Conservation (phyloP, 257 asterid species). For the Ehretia macrophylla region DNA sequence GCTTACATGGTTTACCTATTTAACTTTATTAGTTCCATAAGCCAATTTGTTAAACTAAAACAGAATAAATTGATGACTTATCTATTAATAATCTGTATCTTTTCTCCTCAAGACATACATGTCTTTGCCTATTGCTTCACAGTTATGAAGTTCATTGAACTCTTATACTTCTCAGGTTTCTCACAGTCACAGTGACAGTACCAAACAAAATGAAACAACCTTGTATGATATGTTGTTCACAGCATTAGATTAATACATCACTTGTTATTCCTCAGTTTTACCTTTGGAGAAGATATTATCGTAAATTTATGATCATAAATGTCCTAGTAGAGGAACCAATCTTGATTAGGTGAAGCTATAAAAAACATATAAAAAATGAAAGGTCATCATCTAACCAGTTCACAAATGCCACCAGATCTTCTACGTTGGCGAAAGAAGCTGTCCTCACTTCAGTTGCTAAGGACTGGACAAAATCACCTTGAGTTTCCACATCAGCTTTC, state of each 20-base stretch:
- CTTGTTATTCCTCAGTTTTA: no score
- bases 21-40: not conserved
- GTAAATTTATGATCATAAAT: not conserved
- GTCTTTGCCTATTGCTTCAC: no score
- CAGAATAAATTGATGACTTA: no score
- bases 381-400: conserved; percentile 98
- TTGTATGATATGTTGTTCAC: no score
- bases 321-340: not conserved
- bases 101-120: no score
- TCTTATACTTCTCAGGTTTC: no score
- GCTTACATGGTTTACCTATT: no score
- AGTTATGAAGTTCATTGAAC: no score
- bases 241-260: not conserved
- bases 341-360: not conserved
- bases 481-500: conserved; percentile 97
- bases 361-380: conserved; percentile 27
- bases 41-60: not conserved
- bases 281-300: not conserved
- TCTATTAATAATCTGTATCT: no score
- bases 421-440: conserved; percentile 58
- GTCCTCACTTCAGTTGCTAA: conserved; percentile 86
- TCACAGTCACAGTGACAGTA: no score
- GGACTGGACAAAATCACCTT: conserved; percentile 91
- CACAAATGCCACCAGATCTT: conserved; percentile 81
- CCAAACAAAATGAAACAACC: no score